phyloP scores from a whole-genome alignment of 2,329 filamentous ascomycete species.

The Colletotrichum tamarilloi region DNA sequence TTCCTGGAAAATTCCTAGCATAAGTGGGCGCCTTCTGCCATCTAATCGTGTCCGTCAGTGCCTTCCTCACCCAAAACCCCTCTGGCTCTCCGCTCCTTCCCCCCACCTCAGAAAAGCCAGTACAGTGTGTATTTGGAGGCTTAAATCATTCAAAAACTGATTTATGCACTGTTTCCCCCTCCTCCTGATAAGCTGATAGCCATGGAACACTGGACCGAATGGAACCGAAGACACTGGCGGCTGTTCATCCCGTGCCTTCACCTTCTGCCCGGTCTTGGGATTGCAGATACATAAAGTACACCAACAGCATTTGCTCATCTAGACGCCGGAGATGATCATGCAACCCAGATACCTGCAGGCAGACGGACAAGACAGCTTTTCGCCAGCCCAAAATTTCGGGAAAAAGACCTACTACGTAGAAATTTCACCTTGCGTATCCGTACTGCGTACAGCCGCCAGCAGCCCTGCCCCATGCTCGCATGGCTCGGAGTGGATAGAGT shows the following conservation, averaged over 20 bases:
- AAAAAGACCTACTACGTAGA: not conserved
- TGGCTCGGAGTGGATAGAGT: conserved; percentile 18
- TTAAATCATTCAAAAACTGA: too few species aligned
- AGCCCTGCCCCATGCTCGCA: conserved; percentile 28
- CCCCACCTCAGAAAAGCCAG: not conserved
- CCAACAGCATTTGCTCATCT: not conserved
- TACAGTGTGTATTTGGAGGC: not conserved
- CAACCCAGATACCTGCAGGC: not conserved
- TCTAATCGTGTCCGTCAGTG: conserved; percentile 23
- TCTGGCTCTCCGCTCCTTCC: not conserved
- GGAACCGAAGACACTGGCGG: not conserved
- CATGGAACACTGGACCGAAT: not conserved
- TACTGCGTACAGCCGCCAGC: not conserved
- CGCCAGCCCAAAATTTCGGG: not conserved
- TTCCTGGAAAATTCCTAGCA: not conserved
- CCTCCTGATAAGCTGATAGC: not conserved
- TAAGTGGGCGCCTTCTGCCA: not conserved
- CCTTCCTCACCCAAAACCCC: not conserved
- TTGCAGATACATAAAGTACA: not conserved
- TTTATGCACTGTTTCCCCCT: not conserved
- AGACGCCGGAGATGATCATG: not conserved
- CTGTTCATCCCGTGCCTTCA: not conserved
- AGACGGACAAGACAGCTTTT: not conserved
- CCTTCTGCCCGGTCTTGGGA: not conserved
- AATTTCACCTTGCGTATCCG: conserved; percentile 3